phyloP scores from a whole-genome alignment of 2,329 filamentous ascomycete species.

The Teratosphaeria destructans region DNA sequence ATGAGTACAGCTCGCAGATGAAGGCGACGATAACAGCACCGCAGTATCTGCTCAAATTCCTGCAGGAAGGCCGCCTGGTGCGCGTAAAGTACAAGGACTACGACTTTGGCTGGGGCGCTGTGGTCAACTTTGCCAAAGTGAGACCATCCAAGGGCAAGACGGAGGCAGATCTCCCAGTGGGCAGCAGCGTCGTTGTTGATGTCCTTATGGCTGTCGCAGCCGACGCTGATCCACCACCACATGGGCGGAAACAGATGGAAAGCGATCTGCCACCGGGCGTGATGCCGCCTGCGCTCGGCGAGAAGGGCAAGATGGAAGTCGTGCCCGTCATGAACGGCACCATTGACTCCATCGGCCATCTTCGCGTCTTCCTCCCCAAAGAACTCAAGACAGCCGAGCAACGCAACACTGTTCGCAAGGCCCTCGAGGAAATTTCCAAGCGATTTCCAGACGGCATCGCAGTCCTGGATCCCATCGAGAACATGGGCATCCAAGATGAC shows the following conservation, averaged over 20 bases:
- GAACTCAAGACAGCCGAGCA: conserved; percentile 61
- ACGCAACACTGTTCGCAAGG: conserved; percentile 56
- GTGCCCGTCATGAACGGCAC: conserved; percentile 80
- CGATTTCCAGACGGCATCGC: conserved; percentile 90
- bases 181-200: conserved; percentile 74
- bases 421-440: conserved; percentile 66
- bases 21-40: conserved; percentile 85
- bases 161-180: conserved; percentile 57
- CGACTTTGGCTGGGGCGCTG: conserved; percentile 91
- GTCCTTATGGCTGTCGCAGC: conserved; percentile 60
- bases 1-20: conserved; percentile 79
- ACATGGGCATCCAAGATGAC: conserved; percentile 90
- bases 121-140: conserved; percentile 62
- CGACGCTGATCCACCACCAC: conserved; percentile 38
- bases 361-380: conserved; percentile 72
- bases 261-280: conserved; percentile 55
- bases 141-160: conserved; percentile 51
- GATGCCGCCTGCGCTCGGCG: conserved; percentile 49
- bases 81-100: conserved; percentile 68
- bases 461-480: conserved; percentile 82
- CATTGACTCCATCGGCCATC: conserved; percentile 72
- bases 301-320: conserved; percentile 64
- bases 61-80: conserved; percentile 80
- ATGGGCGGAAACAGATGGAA: conserved; percentile 17
- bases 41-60: conserved; percentile 70